phyloP scores from a whole-genome alignment of 225 moss, liverwort and hornwort species.

The Neckera pumila region DNA sequence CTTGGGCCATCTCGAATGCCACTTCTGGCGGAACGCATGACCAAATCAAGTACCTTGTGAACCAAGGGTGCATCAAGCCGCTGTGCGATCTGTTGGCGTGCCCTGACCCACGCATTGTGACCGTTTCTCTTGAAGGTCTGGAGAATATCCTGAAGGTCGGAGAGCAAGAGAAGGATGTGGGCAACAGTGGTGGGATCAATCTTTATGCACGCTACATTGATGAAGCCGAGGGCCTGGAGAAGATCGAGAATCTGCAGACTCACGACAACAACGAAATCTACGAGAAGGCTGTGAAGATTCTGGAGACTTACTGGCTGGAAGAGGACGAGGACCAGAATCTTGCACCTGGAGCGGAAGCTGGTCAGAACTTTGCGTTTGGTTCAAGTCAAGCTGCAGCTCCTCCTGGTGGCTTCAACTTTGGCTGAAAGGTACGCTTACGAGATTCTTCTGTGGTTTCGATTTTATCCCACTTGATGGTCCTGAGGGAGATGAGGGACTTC shows the following conservation, averaged over 20 bases:
- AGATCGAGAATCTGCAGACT: conserved; percentile 86
- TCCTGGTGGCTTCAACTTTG: conserved; percentile 82
- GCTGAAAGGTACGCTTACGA: conserved; percentile 34
- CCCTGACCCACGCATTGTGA: conserved; percentile 81
- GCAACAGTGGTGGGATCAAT: conserved; percentile 56
- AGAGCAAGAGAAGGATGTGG: conserved; percentile 83
- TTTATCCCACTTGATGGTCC: too few species aligned
- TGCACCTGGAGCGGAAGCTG: conserved; percentile 33
- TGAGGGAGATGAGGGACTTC: neutral
- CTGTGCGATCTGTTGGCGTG: conserved; percentile 85
- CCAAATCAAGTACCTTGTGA: conserved; percentile 96
- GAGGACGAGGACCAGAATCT: conserved; percentile 86
- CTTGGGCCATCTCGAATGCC: conserved; percentile 93
- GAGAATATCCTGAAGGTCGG: conserved; percentile 95
- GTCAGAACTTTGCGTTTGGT: conserved; percentile 66
- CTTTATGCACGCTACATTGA: conserved; percentile 80
- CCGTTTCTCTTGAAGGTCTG: conserved; percentile 82
- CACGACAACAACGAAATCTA: conserved; percentile 97
- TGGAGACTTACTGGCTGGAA: conserved; percentile 90
- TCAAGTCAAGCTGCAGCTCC: conserved; percentile 60
- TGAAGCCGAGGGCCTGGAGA: conserved; percentile 92
- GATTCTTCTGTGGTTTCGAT: too few species aligned
- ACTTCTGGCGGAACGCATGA: conserved; percentile 92
- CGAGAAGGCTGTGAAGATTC: conserved; percentile 90
- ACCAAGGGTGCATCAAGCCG: conserved; percentile 92